Evolutionary conservation across 1,284 basidiomycete genomes (phyloP).

Genomic region (Ustilago trichophora): DNA sequence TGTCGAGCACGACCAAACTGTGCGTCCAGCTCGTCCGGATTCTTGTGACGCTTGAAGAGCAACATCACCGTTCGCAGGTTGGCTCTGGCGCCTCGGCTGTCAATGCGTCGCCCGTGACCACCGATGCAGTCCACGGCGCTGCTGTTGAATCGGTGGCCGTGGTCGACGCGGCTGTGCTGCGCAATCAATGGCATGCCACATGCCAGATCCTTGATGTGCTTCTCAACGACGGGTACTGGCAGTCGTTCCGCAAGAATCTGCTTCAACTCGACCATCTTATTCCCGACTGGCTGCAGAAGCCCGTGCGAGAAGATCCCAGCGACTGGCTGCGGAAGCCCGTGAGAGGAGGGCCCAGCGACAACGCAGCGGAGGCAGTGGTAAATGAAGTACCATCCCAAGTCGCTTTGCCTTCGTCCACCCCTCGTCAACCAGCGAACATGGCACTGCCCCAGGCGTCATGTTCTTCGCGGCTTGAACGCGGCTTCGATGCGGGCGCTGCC

Average conservation of each 20-base stretch:
- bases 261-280: slow-evolving; percentile 22
- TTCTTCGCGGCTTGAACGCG: neutral
- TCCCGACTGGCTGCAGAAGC: slow-evolving; percentile 34
- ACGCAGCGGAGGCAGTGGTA: too few relatives aligned
- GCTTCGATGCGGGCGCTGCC: neutral
- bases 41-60: slow-evolving; percentile 26
- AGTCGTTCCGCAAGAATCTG: slow-evolving; percentile 35
- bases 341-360: too few relatives aligned
- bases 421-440: neutral
- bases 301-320: slow-evolving; percentile 6
- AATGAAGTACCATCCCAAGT: neutral
- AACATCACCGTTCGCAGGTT: slow-evolving; percentile 14
- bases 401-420: neutral
- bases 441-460: neutral
- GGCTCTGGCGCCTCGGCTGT: neutral
- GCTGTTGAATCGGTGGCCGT: neutral
- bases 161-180: slow-evolving; percentile 9
- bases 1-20: slow-evolving; percentile 31
- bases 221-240: slow-evolving; percentile 45
- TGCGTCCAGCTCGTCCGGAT: slow-evolving; percentile 19
- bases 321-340: too few relatives aligned
- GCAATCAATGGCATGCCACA: slow-evolving; percentile 28
- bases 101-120: neutral
- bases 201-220: slow-evolving; percentile 38
- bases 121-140: neutral